phyloP scores from a whole-genome alignment of 345 rosid genomes.

The Bruguiera gymnorhiza region DNA sequence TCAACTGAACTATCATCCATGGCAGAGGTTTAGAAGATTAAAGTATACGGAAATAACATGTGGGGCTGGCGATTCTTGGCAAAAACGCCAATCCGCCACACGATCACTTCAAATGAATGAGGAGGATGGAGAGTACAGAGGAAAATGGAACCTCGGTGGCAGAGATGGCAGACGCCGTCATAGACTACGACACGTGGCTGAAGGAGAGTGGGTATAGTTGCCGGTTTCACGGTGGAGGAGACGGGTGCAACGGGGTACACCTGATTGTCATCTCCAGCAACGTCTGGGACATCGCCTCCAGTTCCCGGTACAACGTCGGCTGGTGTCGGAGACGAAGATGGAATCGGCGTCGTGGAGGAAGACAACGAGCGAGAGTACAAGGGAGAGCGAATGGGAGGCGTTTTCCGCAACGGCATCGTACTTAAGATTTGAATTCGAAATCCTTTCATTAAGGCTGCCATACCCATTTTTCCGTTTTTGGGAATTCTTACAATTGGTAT shows the following conservation, averaged over 20 bases:
- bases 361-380: slow-evolving; percentile 5
- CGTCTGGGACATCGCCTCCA: slow-evolving; percentile 35
- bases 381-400: not conserved
- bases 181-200: slow-evolving; percentile 92
- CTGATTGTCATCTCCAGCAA: slow-evolving; percentile 30
- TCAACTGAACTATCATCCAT: too few relatives aligned
- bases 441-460: not conserved
- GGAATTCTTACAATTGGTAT: too few relatives aligned
- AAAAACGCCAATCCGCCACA: not conserved
- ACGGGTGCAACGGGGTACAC: slow-evolving; percentile 27
- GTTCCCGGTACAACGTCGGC: slow-evolving; percentile 26
- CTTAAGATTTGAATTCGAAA: not conserved
- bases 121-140: not conserved
- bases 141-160: slow-evolving; percentile 64
- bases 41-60: not conserved
- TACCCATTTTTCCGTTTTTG: not conserved
- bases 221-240: slow-evolving; percentile 33
- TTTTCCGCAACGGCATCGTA: not conserved
- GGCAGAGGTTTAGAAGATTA: too few relatives aligned
- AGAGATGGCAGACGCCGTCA: slow-evolving; percentile 96
- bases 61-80: not conserved
- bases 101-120: not conserved
- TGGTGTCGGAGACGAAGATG: slow-evolving; percentile 20
- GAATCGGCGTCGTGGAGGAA: slow-evolving; percentile 3
- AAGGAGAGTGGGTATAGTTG: slow-evolving; percentile 40